phyloP scores from a whole-genome alignment of 129 eudicot genomes.

The Chrysanthemum makinoi region DNA sequence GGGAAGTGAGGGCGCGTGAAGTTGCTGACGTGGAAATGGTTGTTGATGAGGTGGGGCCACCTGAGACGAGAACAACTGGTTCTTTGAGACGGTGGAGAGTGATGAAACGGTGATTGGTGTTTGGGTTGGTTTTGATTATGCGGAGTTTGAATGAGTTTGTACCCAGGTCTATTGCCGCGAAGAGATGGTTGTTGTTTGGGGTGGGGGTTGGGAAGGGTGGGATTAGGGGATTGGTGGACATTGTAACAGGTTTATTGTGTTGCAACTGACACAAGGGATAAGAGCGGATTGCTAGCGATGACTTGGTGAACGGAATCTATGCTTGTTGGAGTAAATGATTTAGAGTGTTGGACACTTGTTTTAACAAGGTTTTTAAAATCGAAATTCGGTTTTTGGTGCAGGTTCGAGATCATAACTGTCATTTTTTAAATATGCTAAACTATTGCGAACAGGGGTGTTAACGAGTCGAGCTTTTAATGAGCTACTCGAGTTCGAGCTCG shows the following conservation, averaged over 20 bases:
- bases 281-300: no score
- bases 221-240: constrained; percentile 23
- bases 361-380: no score
- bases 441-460: no score
- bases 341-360: no score
- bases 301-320: no score
- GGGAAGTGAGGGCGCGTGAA: constrained; percentile 49
- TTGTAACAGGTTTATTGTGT: not conserved
- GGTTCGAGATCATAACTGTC: no score
- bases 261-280: no score
- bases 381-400: no score
- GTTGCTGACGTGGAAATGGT: constrained; percentile 47
- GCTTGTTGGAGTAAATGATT: no score
- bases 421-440: no score
- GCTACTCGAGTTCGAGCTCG: no score
- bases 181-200: constrained; percentile 34
- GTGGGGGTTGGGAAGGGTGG: constrained; percentile 14
- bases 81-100: constrained; percentile 52
- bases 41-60: constrained; percentile 29
- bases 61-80: constrained; percentile 58
- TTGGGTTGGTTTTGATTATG: constrained; percentile 54
- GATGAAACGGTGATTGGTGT: constrained; percentile 67
- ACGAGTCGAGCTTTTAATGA: no score
- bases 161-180: constrained; percentile 82
- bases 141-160: constrained; percentile 86